Conservation (phyloP, 306 rosid genomes). For the Medicago ruthenica region DNA sequence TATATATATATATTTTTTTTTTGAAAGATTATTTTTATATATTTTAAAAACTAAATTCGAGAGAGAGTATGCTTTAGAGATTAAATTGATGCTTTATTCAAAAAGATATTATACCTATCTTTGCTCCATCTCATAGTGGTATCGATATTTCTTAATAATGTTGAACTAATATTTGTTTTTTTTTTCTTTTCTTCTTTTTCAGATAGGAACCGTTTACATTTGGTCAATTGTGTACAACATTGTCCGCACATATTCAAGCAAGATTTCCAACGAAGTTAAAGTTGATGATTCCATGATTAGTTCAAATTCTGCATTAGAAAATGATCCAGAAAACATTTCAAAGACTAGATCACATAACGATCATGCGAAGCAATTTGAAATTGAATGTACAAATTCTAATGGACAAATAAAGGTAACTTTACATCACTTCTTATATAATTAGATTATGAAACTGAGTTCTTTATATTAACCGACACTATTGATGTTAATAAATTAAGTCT, state of each 20-base stretch:
- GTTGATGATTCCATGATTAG: slow-evolving; percentile 19
- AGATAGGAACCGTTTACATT: slow-evolving; percentile 44
- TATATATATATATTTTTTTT: no score
- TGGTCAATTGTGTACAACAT: slow-evolving; percentile 55
- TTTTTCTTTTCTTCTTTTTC: not conserved
- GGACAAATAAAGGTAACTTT: slow-evolving; percentile 34
- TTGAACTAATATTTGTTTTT: not conserved
- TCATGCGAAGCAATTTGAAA: slow-evolving; percentile 43
- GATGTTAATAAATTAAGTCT: no score
- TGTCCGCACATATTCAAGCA: slow-evolving; percentile 42
- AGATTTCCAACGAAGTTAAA: slow-evolving; percentile 31
- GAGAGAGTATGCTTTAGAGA: no score
- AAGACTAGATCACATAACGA: slow-evolving; percentile 23
- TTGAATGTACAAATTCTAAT: slow-evolving; percentile 29
- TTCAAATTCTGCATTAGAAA: slow-evolving; percentile 30
- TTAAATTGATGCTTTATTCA: no score
- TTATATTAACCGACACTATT: no score
- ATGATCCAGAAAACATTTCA: slow-evolving; percentile 37
- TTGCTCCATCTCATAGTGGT: no score
- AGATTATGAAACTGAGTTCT: not conserved
- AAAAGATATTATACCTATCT: no score
- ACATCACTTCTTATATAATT: not conserved
- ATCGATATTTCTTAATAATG: not conserved
- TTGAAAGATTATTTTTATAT: no score
- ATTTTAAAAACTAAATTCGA: no score